phyloP scores from a whole-genome alignment of 495 filamentous ascomycete species.

The Lasiosphaeria miniovina region DNA sequence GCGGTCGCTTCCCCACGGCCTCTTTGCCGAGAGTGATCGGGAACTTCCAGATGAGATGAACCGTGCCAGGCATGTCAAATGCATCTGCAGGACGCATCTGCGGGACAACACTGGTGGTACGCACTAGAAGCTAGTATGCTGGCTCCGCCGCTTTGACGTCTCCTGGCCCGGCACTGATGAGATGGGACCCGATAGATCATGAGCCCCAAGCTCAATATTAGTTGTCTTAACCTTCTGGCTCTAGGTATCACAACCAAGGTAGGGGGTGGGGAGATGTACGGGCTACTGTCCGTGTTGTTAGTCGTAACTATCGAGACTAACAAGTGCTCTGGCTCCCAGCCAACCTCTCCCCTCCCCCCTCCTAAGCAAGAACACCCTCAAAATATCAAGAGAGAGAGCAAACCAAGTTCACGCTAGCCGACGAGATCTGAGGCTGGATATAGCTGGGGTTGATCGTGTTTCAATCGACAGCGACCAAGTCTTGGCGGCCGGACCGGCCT shows the following conservation, averaged over 20 bases:
- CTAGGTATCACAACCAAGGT: too few relatives aligned
- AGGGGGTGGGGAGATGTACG: too few relatives aligned
- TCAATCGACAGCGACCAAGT: constrained; percentile 21
- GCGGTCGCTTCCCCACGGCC: constrained; percentile 1
- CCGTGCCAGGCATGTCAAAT: constrained; percentile 23
- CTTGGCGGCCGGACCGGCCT: constrained; percentile 16
- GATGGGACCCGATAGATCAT: neutral
- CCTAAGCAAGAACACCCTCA: too few relatives aligned
- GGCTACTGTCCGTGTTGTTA: too few relatives aligned
- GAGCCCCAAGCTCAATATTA: too few relatives aligned
- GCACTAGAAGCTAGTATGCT: constrained; percentile 16
- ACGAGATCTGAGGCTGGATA: constrained; percentile 14
- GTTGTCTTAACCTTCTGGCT: too few relatives aligned
- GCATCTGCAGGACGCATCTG: constrained; percentile 11
- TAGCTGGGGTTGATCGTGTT: constrained; percentile 21
- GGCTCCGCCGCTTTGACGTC: neutral
- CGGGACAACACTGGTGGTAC: too few relatives aligned
- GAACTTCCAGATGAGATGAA: constrained; percentile 11
- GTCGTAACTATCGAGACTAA: neutral
- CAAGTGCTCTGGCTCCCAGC: neutral
- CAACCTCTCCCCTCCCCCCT: too few relatives aligned
- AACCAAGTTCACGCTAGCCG: constrained; percentile 18
- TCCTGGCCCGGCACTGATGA: neutral
- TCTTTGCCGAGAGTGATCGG: constrained; percentile 9
- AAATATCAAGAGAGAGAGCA: too few relatives aligned